Conservation (phyloP, 495 filamentous ascomycete genomes). For the Thermothielavioides terrestris region DNA sequence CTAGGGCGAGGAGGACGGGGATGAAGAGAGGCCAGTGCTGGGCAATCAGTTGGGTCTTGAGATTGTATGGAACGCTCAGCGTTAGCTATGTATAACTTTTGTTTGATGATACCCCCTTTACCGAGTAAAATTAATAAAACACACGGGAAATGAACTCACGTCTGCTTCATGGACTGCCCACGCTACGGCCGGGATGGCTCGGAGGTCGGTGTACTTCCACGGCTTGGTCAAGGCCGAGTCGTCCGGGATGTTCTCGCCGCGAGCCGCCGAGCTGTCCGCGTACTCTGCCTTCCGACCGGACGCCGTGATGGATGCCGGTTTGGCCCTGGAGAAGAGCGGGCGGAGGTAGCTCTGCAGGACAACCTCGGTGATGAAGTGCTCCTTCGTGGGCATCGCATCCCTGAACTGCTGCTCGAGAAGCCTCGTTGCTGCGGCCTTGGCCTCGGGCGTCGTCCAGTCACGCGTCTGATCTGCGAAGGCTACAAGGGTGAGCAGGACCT, state of each 20-base stretch:
- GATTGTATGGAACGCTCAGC: not conserved
- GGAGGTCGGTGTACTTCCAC: constrained; percentile 61
- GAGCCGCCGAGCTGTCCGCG: constrained; percentile 31
- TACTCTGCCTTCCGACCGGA: constrained; percentile 51
- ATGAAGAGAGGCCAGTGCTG: constrained; percentile 68
- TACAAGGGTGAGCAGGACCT: constrained; percentile 25
- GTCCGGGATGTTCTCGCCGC: constrained; percentile 31
- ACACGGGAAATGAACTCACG: constrained; percentile 23
- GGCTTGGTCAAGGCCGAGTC: constrained; percentile 52
- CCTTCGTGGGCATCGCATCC: not conserved
- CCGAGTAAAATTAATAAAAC: not conserved
- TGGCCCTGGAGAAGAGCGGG: constrained; percentile 62
- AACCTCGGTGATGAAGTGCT: constrained; percentile 43
- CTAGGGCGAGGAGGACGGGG: constrained; percentile 71
- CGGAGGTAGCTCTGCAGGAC: constrained; percentile 48
- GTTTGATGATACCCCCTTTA: not conserved
- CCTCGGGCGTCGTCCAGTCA: constrained; percentile 45
- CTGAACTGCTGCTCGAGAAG: constrained; percentile 37
- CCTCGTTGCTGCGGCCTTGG: constrained; percentile 22
- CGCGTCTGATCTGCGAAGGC: constrained; percentile 43
- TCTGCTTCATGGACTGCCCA: constrained; percentile 54
- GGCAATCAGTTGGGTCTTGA: constrained; percentile 11
- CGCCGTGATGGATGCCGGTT: constrained; percentile 52
- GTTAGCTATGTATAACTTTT: not conserved
- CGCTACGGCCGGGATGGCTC: constrained; percentile 53